A percentile compares a stretch with the other conserved stretches of the same genome.
Conservation (phyloP, 371 early-diverging fungal species). For the Circinella umbellata region DNA sequence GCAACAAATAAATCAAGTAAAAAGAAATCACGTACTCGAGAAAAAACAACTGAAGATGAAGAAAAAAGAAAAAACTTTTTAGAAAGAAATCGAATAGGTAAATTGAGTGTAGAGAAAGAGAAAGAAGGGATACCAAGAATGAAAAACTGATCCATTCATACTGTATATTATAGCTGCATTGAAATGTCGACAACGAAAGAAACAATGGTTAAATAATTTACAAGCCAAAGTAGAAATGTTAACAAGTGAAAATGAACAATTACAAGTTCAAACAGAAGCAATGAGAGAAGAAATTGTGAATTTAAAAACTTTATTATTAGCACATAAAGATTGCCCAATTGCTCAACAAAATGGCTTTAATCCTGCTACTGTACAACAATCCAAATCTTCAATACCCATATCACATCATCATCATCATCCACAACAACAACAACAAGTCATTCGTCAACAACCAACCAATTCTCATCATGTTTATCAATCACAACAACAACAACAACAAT, state of each 20-base stretch:
- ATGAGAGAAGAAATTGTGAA: conserved; percentile 78
- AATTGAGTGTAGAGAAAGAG: too few species aligned
- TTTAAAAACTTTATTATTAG: conserved; percentile 74
- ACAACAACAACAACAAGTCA: conserved; percentile 16
- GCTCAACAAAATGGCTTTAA: conserved; percentile 67
- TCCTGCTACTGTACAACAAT: conserved; percentile 12
- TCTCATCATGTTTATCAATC: neutral
- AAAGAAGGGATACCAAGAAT: too few species aligned
- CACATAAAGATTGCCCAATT: conserved; percentile 79
- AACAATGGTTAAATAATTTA: conserved; percentile 80
- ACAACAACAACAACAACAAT: neutral
- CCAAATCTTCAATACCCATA: conserved; percentile 20
- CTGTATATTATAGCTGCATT: conserved; percentile 66
- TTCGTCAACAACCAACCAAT: conserved; percentile 1
- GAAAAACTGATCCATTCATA: neutral
- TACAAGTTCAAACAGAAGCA: conserved; percentile 66
- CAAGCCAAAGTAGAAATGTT: conserved; percentile 79
- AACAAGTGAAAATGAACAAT: conserved; percentile 72
- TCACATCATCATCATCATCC: too few species aligned
- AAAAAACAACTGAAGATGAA: conserved; percentile 17
- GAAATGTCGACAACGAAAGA: conserved; percentile 91
- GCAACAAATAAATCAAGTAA: neutral
- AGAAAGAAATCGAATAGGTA: conserved; percentile 86
- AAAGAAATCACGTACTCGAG: conserved; percentile 5
- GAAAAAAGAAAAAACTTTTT: conserved; percentile 55